A percentile compares a stretch with the other conserved stretches of the same genome.
phyloP scores from a whole-genome alignment of 2,329 filamentous ascomycete genomes.

The Neofusicoccum sp. region DNA sequence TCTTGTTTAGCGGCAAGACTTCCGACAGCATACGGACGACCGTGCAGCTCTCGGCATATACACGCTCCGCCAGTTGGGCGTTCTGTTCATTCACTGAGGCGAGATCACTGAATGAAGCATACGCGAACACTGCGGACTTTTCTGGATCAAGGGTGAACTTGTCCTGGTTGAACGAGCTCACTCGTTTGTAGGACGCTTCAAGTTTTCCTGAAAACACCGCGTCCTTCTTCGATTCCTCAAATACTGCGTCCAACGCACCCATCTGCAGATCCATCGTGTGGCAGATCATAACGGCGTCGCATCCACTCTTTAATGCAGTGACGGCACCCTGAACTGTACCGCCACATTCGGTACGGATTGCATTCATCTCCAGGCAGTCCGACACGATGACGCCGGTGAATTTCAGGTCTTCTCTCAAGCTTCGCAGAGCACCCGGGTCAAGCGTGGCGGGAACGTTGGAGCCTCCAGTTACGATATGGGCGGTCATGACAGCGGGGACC shows the following conservation, averaged over 20 bases:
- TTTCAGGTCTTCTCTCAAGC: neutral
- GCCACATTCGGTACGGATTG: constrained; percentile 19
- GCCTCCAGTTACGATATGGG: constrained; percentile 9
- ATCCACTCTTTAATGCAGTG: constrained; percentile 5
- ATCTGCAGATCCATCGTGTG: constrained; percentile 12
- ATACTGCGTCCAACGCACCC: constrained; percentile 10
- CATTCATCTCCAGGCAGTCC: constrained; percentile 19
- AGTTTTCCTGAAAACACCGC: neutral
- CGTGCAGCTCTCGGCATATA: neutral
- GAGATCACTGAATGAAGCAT: neutral
- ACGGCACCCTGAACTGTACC: constrained; percentile 15
- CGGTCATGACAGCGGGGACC: constrained; percentile 10
- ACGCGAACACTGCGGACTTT: neutral
- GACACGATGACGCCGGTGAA: constrained; percentile 16
- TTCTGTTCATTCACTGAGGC: neutral
- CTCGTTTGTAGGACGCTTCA: neutral
- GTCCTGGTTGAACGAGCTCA: neutral
- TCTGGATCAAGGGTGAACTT: neutral
- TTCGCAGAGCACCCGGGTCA: neutral
- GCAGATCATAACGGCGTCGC: constrained; percentile 21
- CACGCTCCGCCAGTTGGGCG: neutral
- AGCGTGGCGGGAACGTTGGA: constrained; percentile 7
- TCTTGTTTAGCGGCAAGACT: neutral
- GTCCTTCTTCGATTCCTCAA: neutral
- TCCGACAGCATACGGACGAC: neutral